Evolutionary conservation across 2,329 filamentous ascomycete genomes (phyloP), one percentile per base, ranked within the genome.

Genomic region (Verticillium isaacii): DNA sequence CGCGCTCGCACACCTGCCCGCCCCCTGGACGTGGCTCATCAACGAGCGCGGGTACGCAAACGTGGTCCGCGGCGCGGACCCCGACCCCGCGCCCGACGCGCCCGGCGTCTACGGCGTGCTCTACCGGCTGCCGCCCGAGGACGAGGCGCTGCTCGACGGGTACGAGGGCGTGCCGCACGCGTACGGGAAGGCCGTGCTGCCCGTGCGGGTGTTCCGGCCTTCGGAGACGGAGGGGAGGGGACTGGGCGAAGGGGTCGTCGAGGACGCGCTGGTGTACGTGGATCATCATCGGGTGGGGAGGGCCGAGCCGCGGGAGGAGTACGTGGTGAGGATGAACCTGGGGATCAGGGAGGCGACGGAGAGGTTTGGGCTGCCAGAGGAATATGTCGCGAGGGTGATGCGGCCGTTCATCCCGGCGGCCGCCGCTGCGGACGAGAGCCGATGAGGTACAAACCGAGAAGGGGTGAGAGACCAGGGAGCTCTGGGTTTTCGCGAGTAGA

Each of bases 1-100:
- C 7, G 86, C 85, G 54, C 75, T 89, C 58, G 89, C 80, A 3
- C 74, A 82, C 23, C 78, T 92, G 3, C 69, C 72, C 1, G 15
- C 29, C 19, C 76, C 77, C 50, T 89, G 86, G 78, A 75, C 72
- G 55, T 92, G 87, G 87, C 78, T 89, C 60, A 90, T 92, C 76
- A 89, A 87, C 69, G 73, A 77, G 56, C 80, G 88, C 1, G 88
- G 88, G 15, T 90, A 87, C 70, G 89, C 89, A 45, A 92, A 91
- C 69, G 77, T 91, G n/a, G 80, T 86, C 32, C 70, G 68, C n/a
- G n/a, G 45, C 19, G 6, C 45, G 8, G 63, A 65, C 2, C 59
- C 62, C 5, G 64, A 65, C 2, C 59, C 62, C 5, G 64, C 66
- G 9, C 57, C 54, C 14, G 52, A 56, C 52, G 37, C 45, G 34